phyloP scores from a whole-genome alignment of 1,139 yeast species.

The Suhomyces coccinellae region DNA sequence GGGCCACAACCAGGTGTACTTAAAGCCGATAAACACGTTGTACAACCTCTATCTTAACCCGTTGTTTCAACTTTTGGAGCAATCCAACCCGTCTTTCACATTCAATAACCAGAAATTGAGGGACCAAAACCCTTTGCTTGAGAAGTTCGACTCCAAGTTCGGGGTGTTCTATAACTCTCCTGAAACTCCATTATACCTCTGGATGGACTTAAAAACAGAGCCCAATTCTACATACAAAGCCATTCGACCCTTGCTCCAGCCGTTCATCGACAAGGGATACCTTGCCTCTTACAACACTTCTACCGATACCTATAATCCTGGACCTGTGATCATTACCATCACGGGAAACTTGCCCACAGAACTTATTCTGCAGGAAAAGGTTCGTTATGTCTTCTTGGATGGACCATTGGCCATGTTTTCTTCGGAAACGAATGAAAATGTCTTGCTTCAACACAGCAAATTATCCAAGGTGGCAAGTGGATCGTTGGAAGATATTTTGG shows the following conservation, averaged over 20 bases:
- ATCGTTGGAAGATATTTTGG: constrained; percentile 33
- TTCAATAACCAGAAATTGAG: constrained; percentile 7
- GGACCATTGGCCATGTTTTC: constrained; percentile 36
- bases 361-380: constrained; percentile 25
- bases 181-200: constrained; percentile 39
- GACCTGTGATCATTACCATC: constrained; percentile 41
- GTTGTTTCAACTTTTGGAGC: constrained; percentile 46
- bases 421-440: constrained; percentile 5
- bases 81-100: constrained; percentile 38
- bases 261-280: constrained; percentile 35
- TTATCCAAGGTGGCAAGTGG: constrained; percentile 40
- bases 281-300: constrained; percentile 36
- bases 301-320: constrained; percentile 25
- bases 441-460: constrained; percentile 24
- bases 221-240: constrained; percentile 34
- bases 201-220: constrained; percentile 47
- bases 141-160: constrained; percentile 20
- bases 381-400: constrained; percentile 40
- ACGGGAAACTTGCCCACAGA: constrained; percentile 45
- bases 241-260: constrained; percentile 30
- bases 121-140: constrained; percentile 15
- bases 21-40: constrained; percentile 48
- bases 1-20: constrained; percentile 59
- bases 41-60: constrained; percentile 56
- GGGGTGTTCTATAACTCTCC: constrained; percentile 44